These are phyloP conservation scores for Didymella lethalis DNA, from an alignment of 2,329 filamentous ascomycete species.

Conservation along the genomic window DNA sequence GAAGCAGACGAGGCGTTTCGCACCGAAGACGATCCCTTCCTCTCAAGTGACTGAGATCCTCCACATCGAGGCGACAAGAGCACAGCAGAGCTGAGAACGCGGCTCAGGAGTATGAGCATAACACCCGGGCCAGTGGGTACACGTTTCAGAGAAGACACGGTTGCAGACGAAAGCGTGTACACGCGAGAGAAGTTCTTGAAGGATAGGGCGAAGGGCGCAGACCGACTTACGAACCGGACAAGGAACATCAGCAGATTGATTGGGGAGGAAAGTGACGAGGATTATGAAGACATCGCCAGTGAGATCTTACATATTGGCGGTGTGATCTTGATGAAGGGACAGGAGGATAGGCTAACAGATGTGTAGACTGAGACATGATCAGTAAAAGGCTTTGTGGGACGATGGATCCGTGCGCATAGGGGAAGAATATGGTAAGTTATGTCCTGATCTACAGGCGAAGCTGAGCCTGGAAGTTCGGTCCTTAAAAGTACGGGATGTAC, in stretches of 20 bases:
- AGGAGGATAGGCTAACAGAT: conserved; percentile 10
- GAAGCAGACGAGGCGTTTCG: conserved; percentile 1
- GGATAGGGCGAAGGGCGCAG: not conserved
- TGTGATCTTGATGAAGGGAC: conserved; percentile 11
- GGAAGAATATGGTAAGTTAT: not conserved
- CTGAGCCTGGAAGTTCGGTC: not conserved
- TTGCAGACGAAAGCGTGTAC: not conserved
- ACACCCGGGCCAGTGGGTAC: conserved; percentile 32
- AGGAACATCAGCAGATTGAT: conserved; percentile 2
- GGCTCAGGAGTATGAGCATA: conserved; percentile 21
- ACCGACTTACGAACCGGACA: not conserved
- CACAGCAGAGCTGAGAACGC: not conserved
- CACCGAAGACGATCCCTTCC: not conserved
- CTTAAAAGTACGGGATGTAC: not conserved
- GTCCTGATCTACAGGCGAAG: not conserved
- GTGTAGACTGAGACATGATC: not conserved
- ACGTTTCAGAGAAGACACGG: not conserved
- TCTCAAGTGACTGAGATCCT: not conserved
- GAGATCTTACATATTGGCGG: conserved; percentile 19
- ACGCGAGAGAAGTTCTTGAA: not conserved
- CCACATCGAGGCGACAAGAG: not conserved
- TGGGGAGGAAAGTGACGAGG: conserved; percentile 7
- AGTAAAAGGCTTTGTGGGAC: not conserved
- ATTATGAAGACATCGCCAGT: conserved; percentile 19
- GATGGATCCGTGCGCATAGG: not conserved